A percentile compares a stretch with the other conserved stretches of the same genome.
Evolutionary conservation across 2,329 filamentous ascomycete genomes (phyloP).

Genomic region (Clarireedia homoeocarpa): DNA sequence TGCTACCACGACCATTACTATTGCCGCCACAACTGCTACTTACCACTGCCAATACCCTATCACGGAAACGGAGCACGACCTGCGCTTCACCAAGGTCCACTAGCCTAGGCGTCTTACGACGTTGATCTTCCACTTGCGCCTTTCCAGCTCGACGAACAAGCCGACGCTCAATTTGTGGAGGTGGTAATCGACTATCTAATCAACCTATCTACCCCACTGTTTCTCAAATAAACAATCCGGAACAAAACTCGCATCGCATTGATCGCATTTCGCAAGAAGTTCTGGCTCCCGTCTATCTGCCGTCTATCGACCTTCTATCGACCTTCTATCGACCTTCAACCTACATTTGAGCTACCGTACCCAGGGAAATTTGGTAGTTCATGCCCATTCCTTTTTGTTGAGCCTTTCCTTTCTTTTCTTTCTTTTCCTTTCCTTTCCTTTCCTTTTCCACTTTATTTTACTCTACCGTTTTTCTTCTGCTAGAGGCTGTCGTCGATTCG

Average conservation of each 20-base stretch:
- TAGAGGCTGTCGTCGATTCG: neutral
- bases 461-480: neutral
- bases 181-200: neutral
- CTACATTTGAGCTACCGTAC: neutral
- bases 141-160: too few relatives aligned
- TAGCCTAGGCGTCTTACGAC: neutral
- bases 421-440: neutral
- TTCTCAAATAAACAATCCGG: neutral
- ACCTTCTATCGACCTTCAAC: too few relatives aligned
- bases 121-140: neutral
- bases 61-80: neutral
- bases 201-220: conserved; percentile 6
- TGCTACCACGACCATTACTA: neutral
- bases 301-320: too few relatives aligned
- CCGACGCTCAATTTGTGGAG: neutral
- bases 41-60: neutral
- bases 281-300: neutral
- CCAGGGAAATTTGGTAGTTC: neutral
- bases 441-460: neutral
- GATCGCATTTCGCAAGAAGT: neutral
- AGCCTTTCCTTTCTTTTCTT: neutral
- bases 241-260: neutral
- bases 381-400: neutral
- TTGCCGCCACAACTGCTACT: neutral
- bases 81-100: too few relatives aligned